These are phyloP conservation scores for Trichocomaceae sp. DNA, from an alignment of 2,329 filamentous ascomycete genomes.

Conservation along the genomic window DNA sequence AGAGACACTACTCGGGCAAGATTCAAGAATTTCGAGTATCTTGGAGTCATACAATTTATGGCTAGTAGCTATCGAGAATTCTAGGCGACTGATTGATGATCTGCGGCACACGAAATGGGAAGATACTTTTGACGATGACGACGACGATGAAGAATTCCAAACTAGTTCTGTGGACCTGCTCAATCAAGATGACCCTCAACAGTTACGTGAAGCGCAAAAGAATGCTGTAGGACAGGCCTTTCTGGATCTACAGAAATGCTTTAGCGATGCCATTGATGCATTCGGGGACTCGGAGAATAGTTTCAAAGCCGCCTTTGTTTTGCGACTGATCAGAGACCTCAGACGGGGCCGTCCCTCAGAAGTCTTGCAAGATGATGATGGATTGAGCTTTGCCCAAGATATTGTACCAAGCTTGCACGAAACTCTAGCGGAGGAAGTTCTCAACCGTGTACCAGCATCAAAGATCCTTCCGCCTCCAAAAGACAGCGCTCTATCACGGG, in stretches of 20 bases:
- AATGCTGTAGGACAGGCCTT: slow-evolving; percentile 53
- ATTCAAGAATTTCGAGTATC: slow-evolving; percentile 57
- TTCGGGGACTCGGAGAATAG: slow-evolving; percentile 42
- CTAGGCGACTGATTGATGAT: slow-evolving; percentile 27
- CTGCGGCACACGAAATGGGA: slow-evolving; percentile 32
- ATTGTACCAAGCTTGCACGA: slow-evolving; percentile 61
- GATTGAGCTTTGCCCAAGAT: slow-evolving; percentile 49
- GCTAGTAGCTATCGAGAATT: slow-evolving; percentile 61
- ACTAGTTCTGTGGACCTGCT: slow-evolving; percentile 43
- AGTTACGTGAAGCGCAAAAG: slow-evolving; percentile 56
- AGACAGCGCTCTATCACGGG: slow-evolving; percentile 21
- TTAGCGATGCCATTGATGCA: slow-evolving; percentile 42
- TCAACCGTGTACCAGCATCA: slow-evolving; percentile 40
- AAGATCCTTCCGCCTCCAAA: slow-evolving; percentile 31
- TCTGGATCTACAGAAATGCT: slow-evolving; percentile 42
- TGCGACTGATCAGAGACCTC: slow-evolving; percentile 69
- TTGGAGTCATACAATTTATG: slow-evolving; percentile 63
- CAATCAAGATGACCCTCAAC: slow-evolving; percentile 63
- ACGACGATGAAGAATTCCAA: slow-evolving; percentile 32
- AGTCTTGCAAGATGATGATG: slow-evolving; percentile 31
- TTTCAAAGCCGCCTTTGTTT: slow-evolving; percentile 54
- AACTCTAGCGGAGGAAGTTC: slow-evolving; percentile 51
- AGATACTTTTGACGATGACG: slow-evolving; percentile 34
- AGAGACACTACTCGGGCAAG: slow-evolving; percentile 65
- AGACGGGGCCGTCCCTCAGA: slow-evolving; percentile 56